Evolutionary conservation across 1,284 basidiomycete genomes (phyloP).

Genomic region (Singerocomus rubriflavus): DNA sequence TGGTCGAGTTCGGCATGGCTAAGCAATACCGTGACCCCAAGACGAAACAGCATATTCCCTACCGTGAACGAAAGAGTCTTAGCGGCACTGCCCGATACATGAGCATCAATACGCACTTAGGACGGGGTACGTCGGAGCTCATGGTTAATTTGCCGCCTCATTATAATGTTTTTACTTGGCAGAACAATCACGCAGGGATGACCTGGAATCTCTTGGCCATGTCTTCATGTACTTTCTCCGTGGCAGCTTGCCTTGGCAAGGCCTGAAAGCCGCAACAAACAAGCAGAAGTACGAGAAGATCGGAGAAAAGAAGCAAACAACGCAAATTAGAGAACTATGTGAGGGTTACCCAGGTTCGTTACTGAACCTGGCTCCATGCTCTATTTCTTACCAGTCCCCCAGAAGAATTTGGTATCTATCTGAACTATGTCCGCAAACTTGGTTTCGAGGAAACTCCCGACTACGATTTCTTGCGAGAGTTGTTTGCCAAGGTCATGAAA

Average conservation of each 20-base stretch:
- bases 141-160: background rate
- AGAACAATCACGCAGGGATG: conserved; percentile 85
- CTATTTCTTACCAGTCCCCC: conserved; percentile 67
- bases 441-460: conserved; percentile 97
- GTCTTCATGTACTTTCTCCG: conserved; percentile 99
- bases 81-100: conserved; percentile 98
- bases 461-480: conserved; percentile 94
- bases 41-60: conserved; percentile 97
- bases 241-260: conserved; percentile 94
- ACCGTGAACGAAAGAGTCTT: conserved; percentile 97
- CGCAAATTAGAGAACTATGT: conserved; percentile 90
- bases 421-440: conserved; percentile 95
- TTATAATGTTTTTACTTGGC: conserved; percentile 4
- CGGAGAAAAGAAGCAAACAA: conserved; percentile 97
- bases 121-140: conserved; percentile 50
- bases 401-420: conserved; percentile 96
- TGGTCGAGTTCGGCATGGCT: conserved; percentile 98
- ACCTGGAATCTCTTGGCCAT: conserved; percentile 92
- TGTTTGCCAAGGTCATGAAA: conserved; percentile 92
- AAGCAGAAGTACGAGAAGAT: conserved; percentile 99
- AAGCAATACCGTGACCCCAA: conserved; percentile 99
- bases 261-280: conserved; percentile 94
- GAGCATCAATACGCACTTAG: conserved; percentile 98
- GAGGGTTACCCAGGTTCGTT: conserved; percentile 91
- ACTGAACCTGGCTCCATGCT: conserved; percentile 63